Base-by-base conservation (phyloP, 768 basidiomycete species). In the Collybiopsis confluens region DNA sequence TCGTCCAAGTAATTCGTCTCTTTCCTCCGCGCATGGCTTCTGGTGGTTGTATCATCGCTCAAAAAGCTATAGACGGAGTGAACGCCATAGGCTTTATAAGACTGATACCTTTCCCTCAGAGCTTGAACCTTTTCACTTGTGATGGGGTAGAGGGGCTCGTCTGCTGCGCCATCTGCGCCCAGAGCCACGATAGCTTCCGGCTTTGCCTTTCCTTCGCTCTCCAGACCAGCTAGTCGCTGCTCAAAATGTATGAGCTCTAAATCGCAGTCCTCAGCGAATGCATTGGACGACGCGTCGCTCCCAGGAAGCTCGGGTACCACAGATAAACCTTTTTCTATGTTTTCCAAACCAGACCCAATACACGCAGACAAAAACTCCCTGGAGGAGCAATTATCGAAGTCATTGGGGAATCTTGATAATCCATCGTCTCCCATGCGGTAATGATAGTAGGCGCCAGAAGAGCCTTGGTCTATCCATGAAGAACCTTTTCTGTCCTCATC, bases 401-500 rank as follows among this genome's bases (percentile, higher is more conserved):
- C 38, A 20, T 15, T n/a, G 11, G 35, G 5, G n/a, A 52, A 41
- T 20, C 30, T 40, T 27, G 42, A 52, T n/a, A 52, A 13, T 30
- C 42, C 50, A n/a, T 52, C 50, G 40, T 52, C 40, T 4, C 30
- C 50, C 50, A 52, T 52, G 27, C 50, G 38, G 8, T 41, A 52
- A 35, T 52, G 42, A 35, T 52, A 52, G 21, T 41, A 52, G n/a
- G 37, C 38, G n/a, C 50, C 50, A 10, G 50, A 30, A 18, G 0
- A 13, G 4, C 47, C 47, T 38, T 48, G 47, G 35, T 48, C 47
- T 18, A 37, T 24, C 47, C 47, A 48, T 11, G 35, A 10, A 23
- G 47, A 21, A 35, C 35, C 35, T 23, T 48, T 48, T 38, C 35
- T 11, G 13, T 36, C 33, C 23, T 11, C 23, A 20, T 48, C 47